Percentiles rank a stretch among this genome's conserved stretches.
phyloP scores from a whole-genome alignment of 1,139 yeast species.

The Pichia kudriavzevii region DNA sequence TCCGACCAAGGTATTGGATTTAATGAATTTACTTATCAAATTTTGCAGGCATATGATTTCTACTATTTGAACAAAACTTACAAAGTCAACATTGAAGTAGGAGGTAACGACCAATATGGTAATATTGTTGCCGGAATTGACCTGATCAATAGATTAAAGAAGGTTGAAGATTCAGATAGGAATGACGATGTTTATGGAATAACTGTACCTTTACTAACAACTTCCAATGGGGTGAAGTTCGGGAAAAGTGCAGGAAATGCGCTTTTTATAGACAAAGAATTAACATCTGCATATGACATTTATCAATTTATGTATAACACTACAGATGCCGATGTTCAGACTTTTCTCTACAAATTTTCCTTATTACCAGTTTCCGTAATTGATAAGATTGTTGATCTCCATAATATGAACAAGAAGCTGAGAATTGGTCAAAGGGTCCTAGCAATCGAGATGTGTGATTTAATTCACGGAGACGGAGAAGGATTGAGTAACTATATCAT shows the following conservation, averaged over 20 bases:
- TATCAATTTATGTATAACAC: conserved; percentile 81
- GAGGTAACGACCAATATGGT: conserved; percentile 99
- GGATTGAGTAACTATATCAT: conserved; percentile 37
- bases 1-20: conserved; percentile 78
- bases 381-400: conserved; percentile 44
- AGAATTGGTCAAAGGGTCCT: conserved; percentile 69
- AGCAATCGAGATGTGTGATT: conserved; percentile 80
- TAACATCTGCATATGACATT: conserved; percentile 74
- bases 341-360: conserved; percentile 69
- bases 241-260: conserved; percentile 99
- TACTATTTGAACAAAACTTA: conserved; percentile 64
- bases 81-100: conserved; percentile 70
- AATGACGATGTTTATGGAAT: conserved; percentile 48
- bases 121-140: conserved; percentile 96
- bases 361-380: conserved; percentile 61
- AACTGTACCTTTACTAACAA: conserved; percentile 85
- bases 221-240: conserved; percentile 87
- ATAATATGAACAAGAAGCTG: conserved; percentile 48
- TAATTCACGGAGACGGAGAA: conserved; percentile 75
- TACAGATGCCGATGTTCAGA: conserved; percentile 69
- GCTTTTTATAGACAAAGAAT: conserved; percentile 64
- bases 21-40: conserved; percentile 89
- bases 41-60: conserved; percentile 90
- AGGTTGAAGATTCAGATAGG: conserved; percentile 17
- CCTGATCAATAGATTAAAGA: conserved; percentile 56